Evolutionary conservation across 352 stramenopile species (phyloP), one percentile per base, ranked within the genome.

Genomic region (Elongisporangium senticosum): DNA sequence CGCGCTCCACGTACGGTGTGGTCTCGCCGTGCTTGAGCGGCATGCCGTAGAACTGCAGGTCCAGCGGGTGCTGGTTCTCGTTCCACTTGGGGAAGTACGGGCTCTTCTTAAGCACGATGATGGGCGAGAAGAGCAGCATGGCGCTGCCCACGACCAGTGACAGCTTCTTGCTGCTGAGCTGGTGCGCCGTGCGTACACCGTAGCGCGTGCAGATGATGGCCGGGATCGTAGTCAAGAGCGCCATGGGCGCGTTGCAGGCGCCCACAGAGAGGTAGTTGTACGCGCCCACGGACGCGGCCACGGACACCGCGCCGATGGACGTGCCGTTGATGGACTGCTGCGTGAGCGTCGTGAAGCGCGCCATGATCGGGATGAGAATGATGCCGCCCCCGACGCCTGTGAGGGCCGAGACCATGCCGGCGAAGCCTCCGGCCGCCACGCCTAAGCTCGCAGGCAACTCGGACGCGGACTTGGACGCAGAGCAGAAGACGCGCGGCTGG

Each of bases 61-160:
- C 85, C 28, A 95, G 55, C 21, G 75, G 78, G 39, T 85, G 56
- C 48, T 76, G 59, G 33, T 63, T 51, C 24, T 73, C 68, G 53
- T 67, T 90, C 64, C 77, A 89, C 62, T 90, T 90, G 43, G 83
- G 83, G 59, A 93, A 83, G 68, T 89, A 79, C 17, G 64, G 48
- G 51, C 73, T 87, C 52, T 93, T 87, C 69, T 95, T 95, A 55
- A 95, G 76, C 33, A 89, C 83, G 61, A 95, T 92, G 15, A 95
- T 67, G 23, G 85, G 85, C 22, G 84, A 83, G 55, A 75, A 88
- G 13, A 79, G 17, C 8, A 95, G 69, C 85, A 95, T 93, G n/a
- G 83, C 83, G 21, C 72, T 62, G 47, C 85, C 83, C 4, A 93
- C 85, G 17, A 95, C 79, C 14, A 90, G 59, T 50, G 83, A 90